Evolutionary conservation across 768 basidiomycete genomes (phyloP), one percentile per base, ranked within the genome.

Genomic region (Russula dissimulans): DNA sequence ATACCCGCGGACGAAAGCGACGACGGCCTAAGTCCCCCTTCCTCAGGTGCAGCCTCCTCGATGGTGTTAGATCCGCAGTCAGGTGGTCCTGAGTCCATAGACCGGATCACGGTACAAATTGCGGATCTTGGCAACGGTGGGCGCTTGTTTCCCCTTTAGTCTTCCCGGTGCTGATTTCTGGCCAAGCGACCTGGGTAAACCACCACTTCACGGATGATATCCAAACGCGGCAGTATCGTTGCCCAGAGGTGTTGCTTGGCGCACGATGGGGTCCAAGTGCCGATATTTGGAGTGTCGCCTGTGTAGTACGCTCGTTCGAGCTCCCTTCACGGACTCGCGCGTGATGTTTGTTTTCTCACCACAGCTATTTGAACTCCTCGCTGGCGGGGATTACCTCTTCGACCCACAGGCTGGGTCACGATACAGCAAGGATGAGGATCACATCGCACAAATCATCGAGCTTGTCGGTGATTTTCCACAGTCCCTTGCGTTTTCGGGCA

Each of bases 201-300:
- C 91, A 97, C 66, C 97, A 98, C 70, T 99, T 98, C 65, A 98
- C 97, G 45, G 95, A 99, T 73, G 97, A 97, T 68, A 98, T 97
- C 67, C 89, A 98, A 75, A 99, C 97, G 31, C 76, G 95, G 68
- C 97, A 98, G 69, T 98, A 98, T 71, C 84, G 97, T 31, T 93
- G 91, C 77, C 95, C 97, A 1, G 95, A 99, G 72, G 95, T 98
- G 60, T 95, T 99, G 49, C 78, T 98, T 1, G 95, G 95, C 46
- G 91, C 92, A 2, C 90, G 91, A 66, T 99, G 95, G 95, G 91
- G 92, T 5, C 79, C 92, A 11, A 93, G 89, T 66, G 94, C 93
- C 29, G 97, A 99, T 73, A 84, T 97, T 26, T 99, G 97, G 97
- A 92, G 89, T 67, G 88, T 97, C 0, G 87, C 95, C 0, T 95